Evolutionary conservation across 1,284 basidiomycete species (phyloP), one percentile per base, ranked within the genome.

Genomic region (Boletus austroedulis): DNA sequence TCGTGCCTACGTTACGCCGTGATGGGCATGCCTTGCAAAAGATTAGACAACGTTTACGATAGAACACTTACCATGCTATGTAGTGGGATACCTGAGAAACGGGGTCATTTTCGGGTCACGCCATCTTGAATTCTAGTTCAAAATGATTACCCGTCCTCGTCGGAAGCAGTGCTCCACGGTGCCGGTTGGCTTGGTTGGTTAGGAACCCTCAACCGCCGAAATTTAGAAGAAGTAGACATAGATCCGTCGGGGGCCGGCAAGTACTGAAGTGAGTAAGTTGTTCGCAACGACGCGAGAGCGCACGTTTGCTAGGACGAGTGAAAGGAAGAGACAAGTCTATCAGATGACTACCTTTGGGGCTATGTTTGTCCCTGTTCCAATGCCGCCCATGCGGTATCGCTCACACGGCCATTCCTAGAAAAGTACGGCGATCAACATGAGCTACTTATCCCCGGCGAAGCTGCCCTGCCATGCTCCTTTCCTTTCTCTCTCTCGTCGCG

Each of bases 401-500:
- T 34, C 32, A 15, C 32, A 34, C 32, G 32, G 14, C 32, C 32
- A 17, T 34, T 12, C 24, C n/a, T 19, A 29, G 7, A 47, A 21
- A 53, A 45, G 41, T 53, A 44, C 15, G 9, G 6, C 15, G 23
- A 29, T 34, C 23, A 11, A 28, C 15, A 12, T 28, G 12, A 14
- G 29, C 23, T 23, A 26, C 31, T 32, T 9, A 34, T 34, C 32
- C n/a, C 11, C 19, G 9, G 47, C 24, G 12, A 49, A 44, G 40
- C 4, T 40, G 44, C 14, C 36, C 26, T 19, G 11, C 24, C 28
- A 68, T 69, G 67, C n/a, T 66, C 21, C 8, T 69, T 24, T 28
- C 44, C 26, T 38, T 71, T 1, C 31, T 67, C 38, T 49, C 59
- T 31, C 53, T 75, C 44, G 43, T 63, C 6, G 61, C 54, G 14